phyloP scores from a whole-genome alignment of 176 grass and related monocot genomes.

The Chloris gayana region DNA sequence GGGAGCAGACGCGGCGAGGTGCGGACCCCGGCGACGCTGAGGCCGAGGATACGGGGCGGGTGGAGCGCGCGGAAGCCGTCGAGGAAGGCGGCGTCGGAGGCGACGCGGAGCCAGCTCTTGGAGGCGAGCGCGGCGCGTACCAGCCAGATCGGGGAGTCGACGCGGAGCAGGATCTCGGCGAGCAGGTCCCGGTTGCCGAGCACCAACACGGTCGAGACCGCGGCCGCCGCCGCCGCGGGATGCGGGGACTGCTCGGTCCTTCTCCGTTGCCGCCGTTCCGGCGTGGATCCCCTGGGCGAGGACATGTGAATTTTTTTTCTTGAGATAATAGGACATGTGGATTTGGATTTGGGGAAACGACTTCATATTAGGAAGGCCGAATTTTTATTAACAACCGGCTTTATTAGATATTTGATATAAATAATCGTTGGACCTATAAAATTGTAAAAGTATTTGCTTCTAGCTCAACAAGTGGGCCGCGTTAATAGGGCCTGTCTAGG shows the following conservation, averaged over 20 bases:
- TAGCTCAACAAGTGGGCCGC: no score
- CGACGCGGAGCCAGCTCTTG: background rate
- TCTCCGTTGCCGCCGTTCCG: background rate
- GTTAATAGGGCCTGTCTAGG: no score
- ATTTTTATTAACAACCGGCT: no score
- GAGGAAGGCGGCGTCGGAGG: background rate
- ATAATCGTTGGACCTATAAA: no score
- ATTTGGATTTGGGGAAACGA: background rate
- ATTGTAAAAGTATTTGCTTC: no score
- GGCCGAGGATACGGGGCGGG: constrained; percentile 13
- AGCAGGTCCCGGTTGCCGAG: constrained; percentile 15
- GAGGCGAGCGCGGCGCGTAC: background rate
- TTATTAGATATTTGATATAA: no score
- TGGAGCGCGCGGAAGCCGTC: background rate
- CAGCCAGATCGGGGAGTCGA: background rate
- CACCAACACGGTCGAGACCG: background rate
- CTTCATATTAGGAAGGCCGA: no score
- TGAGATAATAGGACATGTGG: no score
- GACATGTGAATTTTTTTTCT: no score
- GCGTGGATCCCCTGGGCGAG: background rate
- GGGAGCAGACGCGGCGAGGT: background rate
- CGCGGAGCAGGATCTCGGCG: constrained; percentile 23
- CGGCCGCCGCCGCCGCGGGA: background rate
- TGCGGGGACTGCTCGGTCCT: background rate
- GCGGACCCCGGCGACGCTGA: background rate